A percentile compares a stretch with the other conserved stretches of the same genome.
phyloP scores from a whole-genome alignment of 2,329 filamentous ascomycete genomes.

The Epichloe festucae region DNA sequence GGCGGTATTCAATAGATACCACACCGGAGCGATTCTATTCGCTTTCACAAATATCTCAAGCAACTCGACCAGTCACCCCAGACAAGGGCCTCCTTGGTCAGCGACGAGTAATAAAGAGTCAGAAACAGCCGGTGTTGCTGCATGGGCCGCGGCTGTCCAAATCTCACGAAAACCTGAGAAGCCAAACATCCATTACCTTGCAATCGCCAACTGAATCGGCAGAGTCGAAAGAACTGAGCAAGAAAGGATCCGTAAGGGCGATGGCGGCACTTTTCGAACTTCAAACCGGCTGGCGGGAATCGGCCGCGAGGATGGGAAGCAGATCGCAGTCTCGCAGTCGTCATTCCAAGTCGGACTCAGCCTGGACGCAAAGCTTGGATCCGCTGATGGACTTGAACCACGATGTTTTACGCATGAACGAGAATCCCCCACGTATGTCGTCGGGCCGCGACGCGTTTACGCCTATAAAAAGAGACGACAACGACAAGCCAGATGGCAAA shows the following conservation, averaged over 20 bases:
- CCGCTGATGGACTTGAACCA: background rate
- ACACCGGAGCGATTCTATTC: slow-evolving; percentile 15
- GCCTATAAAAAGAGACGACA: background rate
- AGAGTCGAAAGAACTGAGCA: slow-evolving; percentile 12
- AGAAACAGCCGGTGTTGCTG: slow-evolving; percentile 5
- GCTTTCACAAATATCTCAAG: background rate
- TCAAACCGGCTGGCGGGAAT: slow-evolving; percentile 5
- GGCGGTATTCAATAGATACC: slow-evolving; percentile 7
- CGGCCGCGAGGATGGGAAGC: background rate
- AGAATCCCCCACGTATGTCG: background rate
- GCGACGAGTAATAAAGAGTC: background rate
- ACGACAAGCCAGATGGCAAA: background rate
- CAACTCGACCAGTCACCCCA: background rate
- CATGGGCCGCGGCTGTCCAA: slow-evolving; percentile 5
- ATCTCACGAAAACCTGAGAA: slow-evolving; percentile 6
- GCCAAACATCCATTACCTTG: slow-evolving; percentile 1
- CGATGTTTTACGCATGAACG: background rate
- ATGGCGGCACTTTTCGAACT: slow-evolving; percentile 41
- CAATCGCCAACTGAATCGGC: slow-evolving; percentile 7
- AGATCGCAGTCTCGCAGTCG: background rate
- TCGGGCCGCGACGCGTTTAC: background rate
- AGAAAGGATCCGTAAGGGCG: slow-evolving; percentile 27
- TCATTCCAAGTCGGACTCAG: slow-evolving; percentile 6
- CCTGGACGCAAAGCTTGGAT: background rate
- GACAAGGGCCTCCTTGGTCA: background rate